These are phyloP conservation scores for Luffa acutangula DNA, from an alignment of 306 rosid species.

Conservation along the genomic window DNA sequence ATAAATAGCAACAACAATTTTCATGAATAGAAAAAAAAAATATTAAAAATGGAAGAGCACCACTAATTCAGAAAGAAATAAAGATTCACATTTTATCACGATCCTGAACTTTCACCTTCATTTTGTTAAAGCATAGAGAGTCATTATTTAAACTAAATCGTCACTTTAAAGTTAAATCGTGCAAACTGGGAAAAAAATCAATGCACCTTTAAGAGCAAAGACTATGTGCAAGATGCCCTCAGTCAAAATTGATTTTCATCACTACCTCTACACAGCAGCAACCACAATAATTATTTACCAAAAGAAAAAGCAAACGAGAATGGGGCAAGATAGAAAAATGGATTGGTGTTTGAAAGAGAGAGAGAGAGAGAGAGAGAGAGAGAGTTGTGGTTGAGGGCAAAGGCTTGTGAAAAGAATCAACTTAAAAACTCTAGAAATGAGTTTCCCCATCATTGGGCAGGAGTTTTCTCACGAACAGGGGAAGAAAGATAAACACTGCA, in stretches of 20 bases:
- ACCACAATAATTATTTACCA: neutral
- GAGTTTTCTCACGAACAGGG: neutral
- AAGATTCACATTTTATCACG: neutral
- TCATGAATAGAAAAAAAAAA: neutral
- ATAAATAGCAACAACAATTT: neutral
- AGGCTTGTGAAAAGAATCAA: neutral
- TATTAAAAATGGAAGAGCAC: neutral
- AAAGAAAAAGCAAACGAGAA: neutral
- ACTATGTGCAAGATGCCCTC: neutral
- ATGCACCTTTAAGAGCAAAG: neutral
- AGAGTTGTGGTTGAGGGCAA: neutral
- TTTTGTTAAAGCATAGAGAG: neutral
- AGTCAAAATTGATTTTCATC: neutral
- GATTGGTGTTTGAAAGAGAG: neutral
- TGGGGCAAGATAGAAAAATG: neutral
- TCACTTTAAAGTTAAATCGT: neutral
- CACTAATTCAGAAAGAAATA: neutral
- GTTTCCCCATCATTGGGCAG: constrained; percentile 3
- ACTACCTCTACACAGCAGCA: constrained; percentile 7
- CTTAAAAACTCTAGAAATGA: neutral
- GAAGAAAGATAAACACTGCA: neutral
- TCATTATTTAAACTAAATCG: neutral
- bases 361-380: neutral
- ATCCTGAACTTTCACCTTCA: neutral
- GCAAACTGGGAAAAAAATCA: neutral